Conservation (phyloP, 371 early-diverging fungal genomes). For the Apophysomyces variabilis region DNA sequence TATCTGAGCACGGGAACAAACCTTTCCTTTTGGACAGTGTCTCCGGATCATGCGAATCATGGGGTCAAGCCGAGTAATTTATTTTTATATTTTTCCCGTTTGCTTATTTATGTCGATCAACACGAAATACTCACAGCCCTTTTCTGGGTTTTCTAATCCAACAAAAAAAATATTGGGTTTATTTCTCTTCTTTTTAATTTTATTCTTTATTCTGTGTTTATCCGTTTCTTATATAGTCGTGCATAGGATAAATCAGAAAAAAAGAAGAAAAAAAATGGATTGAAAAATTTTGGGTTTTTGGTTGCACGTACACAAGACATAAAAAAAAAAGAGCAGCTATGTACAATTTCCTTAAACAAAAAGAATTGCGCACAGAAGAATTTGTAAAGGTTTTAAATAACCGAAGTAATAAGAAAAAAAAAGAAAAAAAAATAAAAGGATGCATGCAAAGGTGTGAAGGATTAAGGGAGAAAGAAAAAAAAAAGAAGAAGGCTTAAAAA, state of each 20-base stretch:
- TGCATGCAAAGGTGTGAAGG: constrained; percentile 5
- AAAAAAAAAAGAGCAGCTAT: constrained; percentile 5
- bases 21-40: constrained; percentile 3
- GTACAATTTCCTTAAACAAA: constrained; percentile 7
- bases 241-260: constrained; percentile 7
- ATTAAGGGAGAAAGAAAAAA: constrained; percentile 6
- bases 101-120: neutral
- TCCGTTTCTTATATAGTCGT: constrained; percentile 8
- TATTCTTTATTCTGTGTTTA: constrained; percentile 2
- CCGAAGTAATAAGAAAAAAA: neutral
- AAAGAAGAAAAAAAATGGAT: neutral
- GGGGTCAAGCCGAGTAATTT: neutral
- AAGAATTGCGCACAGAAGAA: constrained; percentile 9
- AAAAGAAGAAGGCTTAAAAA: constrained; percentile 14
- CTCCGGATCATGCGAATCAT: constrained; percentile 6
- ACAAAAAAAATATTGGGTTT: neutral
- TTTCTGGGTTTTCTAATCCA: neutral
- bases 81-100: too few species aligned
- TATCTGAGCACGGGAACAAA: neutral
- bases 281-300: neutral
- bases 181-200: neutral
- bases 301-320: constrained; percentile 11
- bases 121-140: too few species aligned
- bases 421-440: constrained; percentile 2
- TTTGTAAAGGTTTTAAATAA: neutral